A percentile compares a stretch with the other conserved stretches of the same genome.
phyloP scores from a whole-genome alignment of 1,284 basidiomycete genomes.

The Lignosus rhinocerotis region DNA sequence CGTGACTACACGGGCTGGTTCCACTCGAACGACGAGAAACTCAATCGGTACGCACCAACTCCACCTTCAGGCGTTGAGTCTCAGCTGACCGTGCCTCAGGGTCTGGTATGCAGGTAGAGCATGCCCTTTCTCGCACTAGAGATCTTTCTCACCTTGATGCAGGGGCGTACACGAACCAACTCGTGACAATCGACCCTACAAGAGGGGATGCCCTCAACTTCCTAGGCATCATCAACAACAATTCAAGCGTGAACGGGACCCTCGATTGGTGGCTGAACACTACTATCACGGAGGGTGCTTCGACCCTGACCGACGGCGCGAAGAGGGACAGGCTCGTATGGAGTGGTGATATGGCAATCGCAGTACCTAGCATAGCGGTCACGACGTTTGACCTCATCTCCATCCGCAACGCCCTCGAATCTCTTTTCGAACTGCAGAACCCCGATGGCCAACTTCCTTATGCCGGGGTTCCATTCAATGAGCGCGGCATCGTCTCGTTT shows the following conservation, averaged over 20 bases:
- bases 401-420: conserved; percentile 18
- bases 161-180: conserved; percentile 22
- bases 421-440: conserved; percentile 17
- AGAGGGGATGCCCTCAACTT: conserved; percentile 10
- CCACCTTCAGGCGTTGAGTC: not conserved
- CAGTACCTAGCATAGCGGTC: conserved; percentile 19
- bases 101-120: conserved; percentile 22
- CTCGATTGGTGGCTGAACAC: conserved; percentile 17
- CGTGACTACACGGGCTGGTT: conserved; percentile 21
- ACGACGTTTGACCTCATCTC: conserved; percentile 20
- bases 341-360: conserved; percentile 22
- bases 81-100: not conserved
- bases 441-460: conserved; percentile 13
- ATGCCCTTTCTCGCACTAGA: too few relatives aligned
- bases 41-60: conserved; percentile 11
- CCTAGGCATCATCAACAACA: not conserved
- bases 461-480: conserved; percentile 16
- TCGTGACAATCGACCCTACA: conserved; percentile 19
- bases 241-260: conserved; percentile 6
- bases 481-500: conserved; percentile 14
- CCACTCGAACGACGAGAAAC: conserved; percentile 19
- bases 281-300: conserved; percentile 17
- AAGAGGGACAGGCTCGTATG: conserved; percentile 22
- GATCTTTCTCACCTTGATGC: not conserved
- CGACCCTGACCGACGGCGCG: conserved; percentile 17